phyloP scores from a whole-genome alignment of 345 rosid species.

The Pistacia vera region DNA sequence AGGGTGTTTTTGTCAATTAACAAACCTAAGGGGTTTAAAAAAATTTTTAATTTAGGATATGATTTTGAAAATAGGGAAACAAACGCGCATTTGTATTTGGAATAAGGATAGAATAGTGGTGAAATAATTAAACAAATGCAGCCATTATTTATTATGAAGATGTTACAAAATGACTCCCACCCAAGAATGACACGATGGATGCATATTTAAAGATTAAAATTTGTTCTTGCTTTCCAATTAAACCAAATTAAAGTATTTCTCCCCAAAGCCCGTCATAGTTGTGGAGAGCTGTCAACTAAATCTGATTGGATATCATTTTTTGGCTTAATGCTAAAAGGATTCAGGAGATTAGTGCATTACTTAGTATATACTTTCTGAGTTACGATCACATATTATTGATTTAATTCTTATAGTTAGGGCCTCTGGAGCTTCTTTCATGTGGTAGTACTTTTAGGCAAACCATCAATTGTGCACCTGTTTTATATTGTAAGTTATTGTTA shows the following conservation, averaged over 20 bases:
- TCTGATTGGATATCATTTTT: not conserved
- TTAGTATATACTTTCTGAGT: not conserved
- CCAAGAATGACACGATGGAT: not conserved
- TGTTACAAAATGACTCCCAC: no score
- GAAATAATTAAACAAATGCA: no score
- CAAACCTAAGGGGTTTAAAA: no score
- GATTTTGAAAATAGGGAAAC: no score
- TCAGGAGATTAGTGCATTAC: not conserved
- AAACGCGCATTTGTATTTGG: no score
- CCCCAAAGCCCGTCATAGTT: not conserved
- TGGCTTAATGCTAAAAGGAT: not conserved
- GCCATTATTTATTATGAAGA: no score
- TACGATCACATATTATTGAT: not conserved
- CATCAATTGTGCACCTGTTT: not conserved
- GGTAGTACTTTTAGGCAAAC: not conserved
- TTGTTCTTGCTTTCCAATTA: not conserved
- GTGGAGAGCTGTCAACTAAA: not conserved
- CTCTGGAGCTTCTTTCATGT: not conserved
- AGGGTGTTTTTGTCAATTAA: no score
- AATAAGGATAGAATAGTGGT: no score
- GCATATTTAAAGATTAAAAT: not conserved
- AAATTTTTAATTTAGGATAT: no score
- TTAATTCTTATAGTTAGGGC: not conserved
- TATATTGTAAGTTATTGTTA: conserved; percentile 1
- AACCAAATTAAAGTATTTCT: not conserved